These are phyloP conservation scores for Aspergillus sp. DNA, from an alignment of 2,329 filamentous ascomycete species.

Conservation along the genomic window DNA sequence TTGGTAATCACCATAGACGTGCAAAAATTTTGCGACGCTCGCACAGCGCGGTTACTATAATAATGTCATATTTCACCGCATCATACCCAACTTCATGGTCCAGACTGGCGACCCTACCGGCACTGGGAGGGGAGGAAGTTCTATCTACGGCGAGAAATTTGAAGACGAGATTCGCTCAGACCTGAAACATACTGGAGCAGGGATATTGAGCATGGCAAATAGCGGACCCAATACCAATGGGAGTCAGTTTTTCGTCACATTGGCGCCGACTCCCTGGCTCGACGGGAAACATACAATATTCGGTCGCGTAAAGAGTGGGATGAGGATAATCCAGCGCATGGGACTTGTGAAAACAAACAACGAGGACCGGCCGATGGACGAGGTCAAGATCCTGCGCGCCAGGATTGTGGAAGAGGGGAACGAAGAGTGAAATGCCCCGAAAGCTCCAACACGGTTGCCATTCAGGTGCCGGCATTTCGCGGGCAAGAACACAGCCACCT, in stretches of 20 bases:
- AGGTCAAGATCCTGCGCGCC: constrained; percentile 76
- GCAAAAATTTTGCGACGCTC: constrained; percentile 82
- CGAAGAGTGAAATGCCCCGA: constrained; percentile 32
- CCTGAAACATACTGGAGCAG: constrained; percentile 89
- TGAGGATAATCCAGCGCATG: constrained; percentile 83
- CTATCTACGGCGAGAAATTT: constrained; percentile 92
- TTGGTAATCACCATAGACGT: constrained; percentile 56
- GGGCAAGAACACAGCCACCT: neutral
- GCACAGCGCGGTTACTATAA: constrained; percentile 85
- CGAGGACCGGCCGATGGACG: constrained; percentile 78
- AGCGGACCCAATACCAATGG: constrained; percentile 90
- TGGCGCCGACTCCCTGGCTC: constrained; percentile 87
- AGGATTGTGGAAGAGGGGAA: constrained; percentile 64
- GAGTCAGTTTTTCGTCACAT: constrained; percentile 92
- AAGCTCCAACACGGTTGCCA: neutral
- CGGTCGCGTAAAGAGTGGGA: constrained; percentile 79
- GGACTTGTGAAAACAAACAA: constrained; percentile 79
- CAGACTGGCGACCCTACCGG: constrained; percentile 94
- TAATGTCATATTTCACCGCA: constrained; percentile 81
- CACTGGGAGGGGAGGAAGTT: constrained; percentile 82
- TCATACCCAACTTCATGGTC: constrained; percentile 95
- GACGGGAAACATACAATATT: constrained; percentile 80
- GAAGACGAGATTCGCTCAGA: constrained; percentile 80
- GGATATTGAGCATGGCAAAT: constrained; percentile 96
- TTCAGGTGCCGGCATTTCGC: neutral